Evolutionary conservation across 1,284 basidiomycete genomes (phyloP).

Genomic region (Apiotrichum sp.): DNA sequence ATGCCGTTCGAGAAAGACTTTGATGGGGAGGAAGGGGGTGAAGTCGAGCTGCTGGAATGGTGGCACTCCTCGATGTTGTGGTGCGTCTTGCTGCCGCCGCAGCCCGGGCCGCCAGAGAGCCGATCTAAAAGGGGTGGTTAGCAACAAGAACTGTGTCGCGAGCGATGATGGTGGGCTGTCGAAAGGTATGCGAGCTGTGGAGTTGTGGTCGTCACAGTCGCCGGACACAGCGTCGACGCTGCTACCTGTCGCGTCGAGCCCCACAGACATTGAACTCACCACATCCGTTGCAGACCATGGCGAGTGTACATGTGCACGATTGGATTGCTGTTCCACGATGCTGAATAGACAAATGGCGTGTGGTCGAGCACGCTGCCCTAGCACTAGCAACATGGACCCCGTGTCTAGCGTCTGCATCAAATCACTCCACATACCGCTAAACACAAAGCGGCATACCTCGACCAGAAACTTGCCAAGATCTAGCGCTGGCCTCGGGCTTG

Average conservation of each 20-base stretch:
- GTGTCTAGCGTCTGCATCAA: too few relatives aligned
- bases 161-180: neutral
- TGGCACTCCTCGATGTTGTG: conserved; percentile 1
- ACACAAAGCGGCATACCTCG: too few relatives aligned
- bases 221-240: neutral
- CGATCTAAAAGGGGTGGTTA: neutral
- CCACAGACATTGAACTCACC: neutral
- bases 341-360: neutral
- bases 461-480: too few relatives aligned
- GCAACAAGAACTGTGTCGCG: neutral
- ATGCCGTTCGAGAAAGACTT: neutral
- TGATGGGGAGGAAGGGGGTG: neutral
- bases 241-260: neutral
- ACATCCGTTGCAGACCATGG: conserved; percentile 2
- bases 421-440: too few relatives aligned
- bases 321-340: neutral
- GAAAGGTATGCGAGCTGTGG: neutral
- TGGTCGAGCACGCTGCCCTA: too few relatives aligned
- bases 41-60: neutral
- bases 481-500: too few relatives aligned
- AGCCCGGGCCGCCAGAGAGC: neutral
- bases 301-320: neutral
- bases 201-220: too few relatives aligned
- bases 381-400: too few relatives aligned
- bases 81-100: neutral